Base-by-base conservation (phyloP, 2,329 filamentous ascomycete genomes). In the Didymellaceae sp. region DNA sequence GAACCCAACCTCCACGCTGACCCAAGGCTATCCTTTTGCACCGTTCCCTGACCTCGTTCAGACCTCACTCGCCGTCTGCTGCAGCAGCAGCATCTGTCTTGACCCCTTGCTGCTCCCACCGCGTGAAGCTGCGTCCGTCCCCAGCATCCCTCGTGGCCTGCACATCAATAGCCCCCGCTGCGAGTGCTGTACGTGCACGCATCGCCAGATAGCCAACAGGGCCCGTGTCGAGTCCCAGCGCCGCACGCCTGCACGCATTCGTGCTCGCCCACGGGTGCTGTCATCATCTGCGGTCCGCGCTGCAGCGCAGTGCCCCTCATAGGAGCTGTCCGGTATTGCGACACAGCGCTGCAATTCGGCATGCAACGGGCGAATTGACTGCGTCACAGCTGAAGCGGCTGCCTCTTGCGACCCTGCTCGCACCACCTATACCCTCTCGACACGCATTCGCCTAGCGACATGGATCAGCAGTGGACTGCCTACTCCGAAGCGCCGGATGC, bases 391-490 rank as follows among this genome's bases (percentile, higher is more conserved):
- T 73, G 66, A 67, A 62, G 46, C 60, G 55, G 68, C 66, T 67
- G 63, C 61, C 61, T 43, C 50, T 38, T 54, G 58, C 59, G 61
- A 60, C 55, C 43, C 48, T 50, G 32, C 52, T 48, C 53, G 42
- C 47, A 37, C 45, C 52, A 51, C 42, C 42, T 38, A 46, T 37
- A 42, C 48, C 37, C 37, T 45, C 32, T 37, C 26, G 42, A 45
- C 48, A 42, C 48, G 42, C 48, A 52, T 9, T 24, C 25, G 48
- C n/a, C 37, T 42, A 18, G 48, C 48, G 38, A 31, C 55, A 72
- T 72, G 69, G 69, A 74, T 53, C 69, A 70, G 58, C 71, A 72
- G 68, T 74, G 71, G 71, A 59, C 67, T 44, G 59, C 67, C 50
- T 72, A 72, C 55, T 62, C 65, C 49, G 71, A 74, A 45, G 61